These are phyloP conservation scores for Podila horticola DNA, from an alignment of 192 early-diverging fungal species.

Conservation along the genomic window DNA sequence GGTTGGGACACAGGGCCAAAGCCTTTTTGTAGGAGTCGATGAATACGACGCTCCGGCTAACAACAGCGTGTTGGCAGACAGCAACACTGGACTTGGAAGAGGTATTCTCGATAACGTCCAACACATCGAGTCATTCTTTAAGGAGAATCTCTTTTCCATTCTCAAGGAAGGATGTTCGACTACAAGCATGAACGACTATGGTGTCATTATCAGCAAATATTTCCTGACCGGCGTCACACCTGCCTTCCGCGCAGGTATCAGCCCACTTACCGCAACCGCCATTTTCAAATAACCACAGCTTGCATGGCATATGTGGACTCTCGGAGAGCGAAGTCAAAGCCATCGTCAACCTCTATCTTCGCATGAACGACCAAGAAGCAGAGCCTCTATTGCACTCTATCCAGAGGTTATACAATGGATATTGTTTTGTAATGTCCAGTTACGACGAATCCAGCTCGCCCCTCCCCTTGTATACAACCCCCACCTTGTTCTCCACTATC, in stretches of 20 bases:
- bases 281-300: slow-evolving; percentile 25
- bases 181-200: slow-evolving; percentile 15
- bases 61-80: slow-evolving; percentile 39
- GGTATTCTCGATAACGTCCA: slow-evolving; percentile 18
- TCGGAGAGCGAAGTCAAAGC: slow-evolving; percentile 49
- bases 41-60: slow-evolving; percentile 48
- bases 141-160: slow-evolving; percentile 41
- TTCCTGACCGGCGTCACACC: slow-evolving; percentile 47
- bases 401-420: slow-evolving; percentile 46
- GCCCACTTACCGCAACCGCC: slow-evolving; percentile 40
- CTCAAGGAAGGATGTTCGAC: slow-evolving; percentile 43
- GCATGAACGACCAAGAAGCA: slow-evolving; percentile 30
- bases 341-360: slow-evolving; percentile 47
- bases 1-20: slow-evolving; percentile 32
- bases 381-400: slow-evolving; percentile 26
- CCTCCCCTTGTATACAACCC: slow-evolving; percentile 41
- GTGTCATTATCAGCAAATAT: slow-evolving; percentile 46
- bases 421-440: slow-evolving; percentile 35
- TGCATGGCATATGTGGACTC: slow-evolving; percentile 54
- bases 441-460: slow-evolving; percentile 38
- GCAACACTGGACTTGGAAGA: slow-evolving; percentile 18
- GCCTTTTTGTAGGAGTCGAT: slow-evolving; percentile 50
- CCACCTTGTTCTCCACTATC: slow-evolving; percentile 46
- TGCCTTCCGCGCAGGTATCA: slow-evolving; percentile 39
- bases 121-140: slow-evolving; percentile 39